Evolutionary conservation across 2,329 filamentous ascomycete species (phyloP), one percentile per base, ranked within the genome.

Genomic region (Cladophialophora bantiana): DNA sequence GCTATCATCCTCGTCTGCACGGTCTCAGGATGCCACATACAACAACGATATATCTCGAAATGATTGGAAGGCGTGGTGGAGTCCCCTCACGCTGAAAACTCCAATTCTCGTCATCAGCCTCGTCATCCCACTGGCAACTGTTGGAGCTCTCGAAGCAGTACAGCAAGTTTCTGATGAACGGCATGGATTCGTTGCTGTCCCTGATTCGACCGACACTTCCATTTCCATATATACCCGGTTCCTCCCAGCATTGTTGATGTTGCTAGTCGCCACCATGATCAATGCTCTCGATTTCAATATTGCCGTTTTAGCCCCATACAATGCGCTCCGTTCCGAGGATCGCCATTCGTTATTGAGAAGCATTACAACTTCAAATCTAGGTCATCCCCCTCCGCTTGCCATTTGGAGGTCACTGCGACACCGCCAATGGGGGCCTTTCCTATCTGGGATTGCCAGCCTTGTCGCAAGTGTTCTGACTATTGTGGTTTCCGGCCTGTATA

Each of bases 401-500:
- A 15, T 72, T 3, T 70, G 60, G 55, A 18, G 31, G 1, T 38
- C 70, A 26, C 1, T 66, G 6, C 53, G 42, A 20, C 12, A 57
- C 13, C 58, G 57, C 12, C 34, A 68, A 12, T 74, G 50, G 68
- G 70, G 1, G 65, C 73, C 13, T 56, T 64, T 31, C 40, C 72
- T 55, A 63, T 75, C 70, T 34, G 50, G 59, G 1, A 34, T 68
- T 32, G 70, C 72, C 18, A 67, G 69, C 38, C 45, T 74, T 26
- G 31, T 71, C 12, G 55, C 35, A 18, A 66, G 68, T 9, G 53
- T 72, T 1, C 48, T 75, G 26, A 73, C 73, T 5, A 73, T 75
- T 36, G 57, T 74, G 0, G 70, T 70, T 1, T 74, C 76, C 26
- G 74, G 76, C 26, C 70, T 78, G 2, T 76, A 75, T 57, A 75